Evolutionary conservation across 1,139 yeast species (phyloP).

Genomic region (Pichia sp.): DNA sequence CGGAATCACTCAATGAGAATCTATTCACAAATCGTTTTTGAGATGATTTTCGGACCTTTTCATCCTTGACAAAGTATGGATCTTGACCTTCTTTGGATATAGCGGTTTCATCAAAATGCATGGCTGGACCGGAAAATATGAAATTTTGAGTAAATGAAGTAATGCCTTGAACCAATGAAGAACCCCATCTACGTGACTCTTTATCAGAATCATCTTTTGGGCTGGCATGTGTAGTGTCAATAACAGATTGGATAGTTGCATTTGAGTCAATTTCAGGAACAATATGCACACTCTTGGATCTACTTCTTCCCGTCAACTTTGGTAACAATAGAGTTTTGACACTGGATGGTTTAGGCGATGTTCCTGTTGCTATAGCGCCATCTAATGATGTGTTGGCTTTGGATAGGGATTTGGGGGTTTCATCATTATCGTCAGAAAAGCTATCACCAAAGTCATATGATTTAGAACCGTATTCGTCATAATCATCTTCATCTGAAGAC

Average conservation of each 20-base stretch:
- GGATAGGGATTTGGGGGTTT: too few relatives aligned
- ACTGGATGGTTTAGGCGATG: background rate
- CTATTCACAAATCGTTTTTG: slow-evolving; percentile 56
- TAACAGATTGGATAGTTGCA: slow-evolving; percentile 7
- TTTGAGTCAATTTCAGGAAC: slow-evolving; percentile 2
- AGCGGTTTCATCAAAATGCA: slow-evolving; percentile 52
- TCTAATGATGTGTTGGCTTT: too few relatives aligned
- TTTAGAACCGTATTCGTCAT: background rate
- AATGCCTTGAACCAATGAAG: slow-evolving; percentile 31
- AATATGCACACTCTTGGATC: slow-evolving; percentile 3
- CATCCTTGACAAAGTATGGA: slow-evolving; percentile 43
- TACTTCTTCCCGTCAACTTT: background rate
- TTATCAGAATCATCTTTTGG: background rate
- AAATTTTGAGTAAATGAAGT: slow-evolving; percentile 27
- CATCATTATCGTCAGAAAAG: background rate
- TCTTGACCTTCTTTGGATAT: slow-evolving; percentile 41
- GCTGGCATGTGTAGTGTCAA: slow-evolving; percentile 8
- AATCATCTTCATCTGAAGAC: slow-evolving; percentile 11
- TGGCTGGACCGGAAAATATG: slow-evolving; percentile 36
- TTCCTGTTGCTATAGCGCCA: background rate
- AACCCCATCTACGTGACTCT: slow-evolving; percentile 22
- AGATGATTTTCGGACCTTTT: slow-evolving; percentile 43
- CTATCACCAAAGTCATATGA: slow-evolving; percentile 5
- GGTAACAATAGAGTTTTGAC: background rate
- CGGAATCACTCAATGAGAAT: slow-evolving; percentile 59